A percentile compares a stretch with the other conserved stretches of the same genome.
Conservation (phyloP, 2,329 filamentous ascomycete species). For the Huntiella omanensis region DNA sequence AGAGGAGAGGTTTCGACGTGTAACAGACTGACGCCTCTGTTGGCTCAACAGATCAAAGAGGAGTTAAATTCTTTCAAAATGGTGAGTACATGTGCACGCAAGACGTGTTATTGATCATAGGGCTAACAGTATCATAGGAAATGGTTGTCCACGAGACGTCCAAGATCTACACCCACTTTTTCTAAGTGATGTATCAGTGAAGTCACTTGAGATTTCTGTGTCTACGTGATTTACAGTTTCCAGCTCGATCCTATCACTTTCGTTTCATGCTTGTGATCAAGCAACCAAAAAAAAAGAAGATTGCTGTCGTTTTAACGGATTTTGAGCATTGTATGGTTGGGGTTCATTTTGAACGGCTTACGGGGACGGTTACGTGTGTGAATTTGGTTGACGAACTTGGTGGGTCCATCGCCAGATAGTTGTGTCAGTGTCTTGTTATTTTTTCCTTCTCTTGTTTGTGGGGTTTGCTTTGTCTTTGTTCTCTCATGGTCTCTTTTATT, state of each 20-base stretch:
- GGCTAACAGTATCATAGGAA: constrained; percentile 39
- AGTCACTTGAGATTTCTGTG: too few relatives aligned
- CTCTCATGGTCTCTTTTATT: constrained; percentile 13
- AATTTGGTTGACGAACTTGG: too few relatives aligned
- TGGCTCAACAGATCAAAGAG: constrained; percentile 98
- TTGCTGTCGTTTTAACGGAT: too few relatives aligned
- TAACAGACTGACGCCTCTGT: constrained; percentile 89
- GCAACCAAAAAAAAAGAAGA: too few relatives aligned
- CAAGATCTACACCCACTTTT: constrained; percentile 99
- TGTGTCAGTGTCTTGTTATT: constrained; percentile 7
- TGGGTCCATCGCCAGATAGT: too few relatives aligned
- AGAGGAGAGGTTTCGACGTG: constrained; percentile 92
- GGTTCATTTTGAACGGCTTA: too few relatives aligned
- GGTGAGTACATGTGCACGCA: constrained; percentile 35
- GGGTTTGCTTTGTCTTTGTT: constrained; percentile 11
- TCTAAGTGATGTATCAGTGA: constrained; percentile 39
- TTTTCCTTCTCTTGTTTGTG: constrained; percentile 14
- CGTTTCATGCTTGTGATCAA: too few relatives aligned
- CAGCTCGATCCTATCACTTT: too few relatives aligned
- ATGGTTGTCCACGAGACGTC: constrained; percentile 99
- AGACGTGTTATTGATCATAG: not conserved
- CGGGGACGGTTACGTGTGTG: too few relatives aligned
- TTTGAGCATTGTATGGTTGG: too few relatives aligned
- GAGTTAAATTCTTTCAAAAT: constrained; percentile 99
- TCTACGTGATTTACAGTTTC: too few relatives aligned